Conservation (phyloP, 495 filamentous ascomycete species). For the Penicillium macrosclerotiorum region DNA sequence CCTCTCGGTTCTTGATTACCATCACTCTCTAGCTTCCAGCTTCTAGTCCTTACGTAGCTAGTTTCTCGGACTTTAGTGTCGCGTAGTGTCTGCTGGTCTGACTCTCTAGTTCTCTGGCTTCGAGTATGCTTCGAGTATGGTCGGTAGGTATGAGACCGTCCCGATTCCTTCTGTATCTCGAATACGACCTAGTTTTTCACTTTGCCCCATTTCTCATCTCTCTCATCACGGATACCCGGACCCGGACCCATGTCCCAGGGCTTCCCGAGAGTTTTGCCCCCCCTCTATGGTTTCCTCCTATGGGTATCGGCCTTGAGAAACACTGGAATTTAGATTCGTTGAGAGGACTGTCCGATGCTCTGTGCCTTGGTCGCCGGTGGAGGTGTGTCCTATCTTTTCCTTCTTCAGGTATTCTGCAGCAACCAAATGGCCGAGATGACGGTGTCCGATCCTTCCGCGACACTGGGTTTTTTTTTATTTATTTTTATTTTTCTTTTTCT, state of each 20-base stretch:
- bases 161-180: slow-evolving; percentile 3
- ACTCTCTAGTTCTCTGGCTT: too few species aligned
- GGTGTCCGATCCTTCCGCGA: slow-evolving; percentile 11
- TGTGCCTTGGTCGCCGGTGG: too few species aligned
- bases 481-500: background rate
- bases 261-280: slow-evolving; percentile 3
- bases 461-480: background rate
- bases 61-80: too few species aligned
- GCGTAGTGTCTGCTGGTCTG: too few species aligned
- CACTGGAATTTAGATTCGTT: slow-evolving; percentile 2
- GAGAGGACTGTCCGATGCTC: too few species aligned
- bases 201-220: slow-evolving; percentile 4
- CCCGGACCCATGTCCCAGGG: background rate
- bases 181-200: slow-evolving; percentile 5
- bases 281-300: too few species aligned
- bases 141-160: background rate
- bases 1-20: too few species aligned
- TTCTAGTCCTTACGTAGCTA: too few species aligned
- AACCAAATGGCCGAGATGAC: slow-evolving; percentile 10
- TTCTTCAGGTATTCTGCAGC: slow-evolving; percentile 19
- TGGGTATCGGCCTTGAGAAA: slow-evolving; percentile 2
- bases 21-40: too few species aligned
- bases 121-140: too few species aligned
- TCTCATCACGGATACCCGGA: slow-evolving; percentile 15
- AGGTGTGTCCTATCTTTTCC: slow-evolving; percentile 9